Evolutionary conservation across 164 flowering plant species (phyloP).

Genomic region (Paratinospora sagittata): DNA sequence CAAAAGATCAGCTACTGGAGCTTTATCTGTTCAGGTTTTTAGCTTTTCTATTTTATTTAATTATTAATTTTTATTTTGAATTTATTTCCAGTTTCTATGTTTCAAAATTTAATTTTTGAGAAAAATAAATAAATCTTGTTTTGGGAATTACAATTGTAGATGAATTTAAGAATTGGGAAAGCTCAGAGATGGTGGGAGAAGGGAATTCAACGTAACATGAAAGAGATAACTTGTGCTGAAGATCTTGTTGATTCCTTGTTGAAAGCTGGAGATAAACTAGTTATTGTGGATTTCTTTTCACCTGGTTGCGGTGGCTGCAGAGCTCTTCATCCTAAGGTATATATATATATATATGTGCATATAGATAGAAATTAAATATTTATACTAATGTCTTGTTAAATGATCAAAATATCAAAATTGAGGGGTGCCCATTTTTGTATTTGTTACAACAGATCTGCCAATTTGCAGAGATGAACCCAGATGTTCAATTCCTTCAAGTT

Average conservation of each 20-base stretch:
- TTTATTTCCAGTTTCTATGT: neutral
- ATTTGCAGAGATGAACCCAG: conserved; percentile 71
- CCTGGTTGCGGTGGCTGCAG: conserved; percentile 92
- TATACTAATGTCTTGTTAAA: neutral
- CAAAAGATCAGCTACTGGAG: conserved; percentile 10
- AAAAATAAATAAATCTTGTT: neutral
- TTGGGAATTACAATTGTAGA: conserved; percentile 22
- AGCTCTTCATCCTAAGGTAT: conserved; percentile 91
- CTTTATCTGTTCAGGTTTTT: conserved; percentile 27
- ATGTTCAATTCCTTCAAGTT: conserved; percentile 64
- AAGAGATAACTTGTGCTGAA: conserved; percentile 51
- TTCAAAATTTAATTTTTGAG: neutral
- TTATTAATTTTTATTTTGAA: neutral
- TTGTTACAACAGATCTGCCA: conserved; percentile 54
- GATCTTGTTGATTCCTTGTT: conserved; percentile 60
- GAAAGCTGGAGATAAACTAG: conserved; percentile 65
- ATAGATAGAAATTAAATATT: neutral
- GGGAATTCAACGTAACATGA: conserved; percentile 67
- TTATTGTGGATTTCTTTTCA: conserved; percentile 72
- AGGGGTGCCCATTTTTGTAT: neutral
- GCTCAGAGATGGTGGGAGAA: conserved; percentile 82
- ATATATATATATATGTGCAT: conserved; percentile 1
- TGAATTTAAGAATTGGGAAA: conserved; percentile 38
- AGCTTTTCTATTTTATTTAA: neutral
- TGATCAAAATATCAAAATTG: neutral